Evolutionary conservation across 2,329 filamentous ascomycete genomes (phyloP).

Genomic region (Hypoxylon sp.): DNA sequence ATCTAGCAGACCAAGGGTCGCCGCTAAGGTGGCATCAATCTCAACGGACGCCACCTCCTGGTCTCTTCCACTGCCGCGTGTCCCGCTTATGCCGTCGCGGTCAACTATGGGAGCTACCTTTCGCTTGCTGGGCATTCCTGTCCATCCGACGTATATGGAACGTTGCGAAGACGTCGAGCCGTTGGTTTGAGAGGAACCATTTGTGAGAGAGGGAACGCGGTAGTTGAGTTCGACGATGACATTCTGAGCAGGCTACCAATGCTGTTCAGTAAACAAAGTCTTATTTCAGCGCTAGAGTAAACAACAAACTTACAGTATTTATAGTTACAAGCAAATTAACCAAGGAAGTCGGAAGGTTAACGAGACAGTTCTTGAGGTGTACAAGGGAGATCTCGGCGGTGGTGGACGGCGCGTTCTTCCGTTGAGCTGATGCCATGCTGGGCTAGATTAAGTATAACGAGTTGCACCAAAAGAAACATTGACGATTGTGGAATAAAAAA

Average conservation of each 20-base stretch:
- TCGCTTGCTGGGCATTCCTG: constrained; percentile 95
- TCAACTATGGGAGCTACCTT: constrained; percentile 80
- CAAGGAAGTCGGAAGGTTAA: constrained; percentile 89
- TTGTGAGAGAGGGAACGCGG: constrained; percentile 66
- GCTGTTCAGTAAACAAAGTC: constrained; percentile 43
- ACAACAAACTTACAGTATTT: constrained; percentile 78
- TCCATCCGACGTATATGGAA: constrained; percentile 94
- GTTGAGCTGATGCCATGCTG: constrained; percentile 57
- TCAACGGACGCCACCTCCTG: constrained; percentile 86
- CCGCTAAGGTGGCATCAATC: constrained; percentile 87
- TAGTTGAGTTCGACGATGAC: constrained; percentile 93
- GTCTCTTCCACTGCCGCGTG: constrained; percentile 74
- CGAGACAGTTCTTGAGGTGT: constrained; percentile 92
- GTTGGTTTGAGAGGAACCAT: constrained; percentile 59
- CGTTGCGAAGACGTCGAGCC: constrained; percentile 67
- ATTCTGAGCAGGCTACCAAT: constrained; percentile 86
- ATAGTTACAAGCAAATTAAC: constrained; percentile 89
- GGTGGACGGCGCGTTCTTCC: constrained; percentile 73
- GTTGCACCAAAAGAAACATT: constrained; percentile 15
- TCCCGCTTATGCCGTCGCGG: constrained; percentile 78
- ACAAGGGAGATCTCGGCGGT: constrained; percentile 88
- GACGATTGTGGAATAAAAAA: not conserved
- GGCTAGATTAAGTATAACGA: constrained; percentile 17
- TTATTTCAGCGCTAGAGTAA: not conserved
- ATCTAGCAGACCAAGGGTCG: constrained; percentile 81